Conservation (phyloP, 164 flowering plant species). For the Malania oleifera region DNA sequence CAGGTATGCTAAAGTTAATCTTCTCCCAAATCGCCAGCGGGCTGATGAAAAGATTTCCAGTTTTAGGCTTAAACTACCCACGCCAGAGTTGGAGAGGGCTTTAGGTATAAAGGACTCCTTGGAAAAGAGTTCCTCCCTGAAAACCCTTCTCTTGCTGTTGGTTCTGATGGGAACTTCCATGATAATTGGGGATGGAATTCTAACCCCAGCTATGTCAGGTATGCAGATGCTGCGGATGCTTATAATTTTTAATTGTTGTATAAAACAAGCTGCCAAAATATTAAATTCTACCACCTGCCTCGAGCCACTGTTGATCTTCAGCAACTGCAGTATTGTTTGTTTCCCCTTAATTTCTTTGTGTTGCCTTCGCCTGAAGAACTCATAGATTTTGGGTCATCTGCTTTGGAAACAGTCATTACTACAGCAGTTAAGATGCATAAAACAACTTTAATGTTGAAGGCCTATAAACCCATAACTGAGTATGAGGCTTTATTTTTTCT, state of each 20-base stretch:
- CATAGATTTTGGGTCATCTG: too few relatives aligned
- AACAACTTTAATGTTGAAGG: too few relatives aligned
- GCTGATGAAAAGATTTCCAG: conserved; percentile 95
- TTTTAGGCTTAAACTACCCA: conserved; percentile 83
- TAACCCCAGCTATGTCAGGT: conserved; percentile 99
- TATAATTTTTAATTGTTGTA: background rate
- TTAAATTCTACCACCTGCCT: too few relatives aligned
- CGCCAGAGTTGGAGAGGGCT: conserved; percentile 95
- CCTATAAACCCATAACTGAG: too few relatives aligned
- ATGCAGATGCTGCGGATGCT: conserved; percentile 1
- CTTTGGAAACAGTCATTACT: too few relatives aligned
- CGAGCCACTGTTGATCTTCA: too few relatives aligned
- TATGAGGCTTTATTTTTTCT: too few relatives aligned
- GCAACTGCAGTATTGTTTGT: too few relatives aligned
- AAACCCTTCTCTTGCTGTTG: conserved; percentile 69
- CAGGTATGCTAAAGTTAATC: conserved; percentile 91
- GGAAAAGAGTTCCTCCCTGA: conserved; percentile 64
- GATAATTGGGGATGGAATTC: conserved; percentile 97
- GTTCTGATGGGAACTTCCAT: conserved; percentile 96
- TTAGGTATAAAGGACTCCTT: conserved; percentile 66
- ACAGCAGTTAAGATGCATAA: too few relatives aligned
- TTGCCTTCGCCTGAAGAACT: too few relatives aligned
- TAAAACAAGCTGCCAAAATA: background rate
- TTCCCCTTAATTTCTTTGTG: too few relatives aligned
- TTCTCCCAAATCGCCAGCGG: conserved; percentile 79